Conservation (phyloP, 2,329 filamentous ascomycete species). For the Neophaeococcomyces mojaviensis region DNA sequence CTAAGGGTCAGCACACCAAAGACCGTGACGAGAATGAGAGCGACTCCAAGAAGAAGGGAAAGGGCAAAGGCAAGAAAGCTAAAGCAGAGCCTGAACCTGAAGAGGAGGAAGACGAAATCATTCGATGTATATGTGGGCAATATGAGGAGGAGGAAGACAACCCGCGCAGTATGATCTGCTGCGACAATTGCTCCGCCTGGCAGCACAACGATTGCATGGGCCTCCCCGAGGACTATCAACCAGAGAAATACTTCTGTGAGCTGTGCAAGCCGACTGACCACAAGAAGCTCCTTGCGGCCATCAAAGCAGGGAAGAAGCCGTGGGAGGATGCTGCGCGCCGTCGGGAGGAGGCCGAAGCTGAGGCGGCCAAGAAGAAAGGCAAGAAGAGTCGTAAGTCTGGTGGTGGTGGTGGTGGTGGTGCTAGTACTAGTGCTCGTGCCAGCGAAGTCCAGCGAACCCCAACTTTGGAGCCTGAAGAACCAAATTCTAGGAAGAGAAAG, state of each 20-base stretch:
- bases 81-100: slow-evolving; percentile 28
- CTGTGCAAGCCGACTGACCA: slow-evolving; percentile 79
- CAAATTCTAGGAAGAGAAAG: slow-evolving; percentile 37
- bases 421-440: slow-evolving; percentile 47
- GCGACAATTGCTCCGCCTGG: slow-evolving; percentile 87
- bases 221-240: slow-evolving; percentile 66
- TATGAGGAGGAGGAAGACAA: slow-evolving; percentile 78
- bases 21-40: slow-evolving; percentile 68
- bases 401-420: no score
- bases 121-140: slow-evolving; percentile 41
- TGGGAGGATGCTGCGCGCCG: slow-evolving; percentile 67
- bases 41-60: slow-evolving; percentile 39
- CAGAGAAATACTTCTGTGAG: slow-evolving; percentile 87
- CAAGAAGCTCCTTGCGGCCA: slow-evolving; percentile 67
- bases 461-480: slow-evolving; percentile 31
- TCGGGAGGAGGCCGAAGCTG: slow-evolving; percentile 55
- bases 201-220: slow-evolving; percentile 97
- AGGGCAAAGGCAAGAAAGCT: slow-evolving; percentile 38
- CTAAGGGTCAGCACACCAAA: slow-evolving; percentile 92
- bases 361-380: slow-evolving; percentile 51
- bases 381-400: slow-evolving; percentile 53
- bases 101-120: slow-evolving; percentile 2
- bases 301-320: slow-evolving; percentile 71
- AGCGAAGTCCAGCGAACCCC: slow-evolving; percentile 53
- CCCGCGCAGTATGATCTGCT: slow-evolving; percentile 89